A percentile compares a stretch with the other conserved stretches of the same genome.
These are phyloP conservation scores for Vigna angularis DNA, from an alignment of 306 rosid species.

Conservation along the genomic window DNA sequence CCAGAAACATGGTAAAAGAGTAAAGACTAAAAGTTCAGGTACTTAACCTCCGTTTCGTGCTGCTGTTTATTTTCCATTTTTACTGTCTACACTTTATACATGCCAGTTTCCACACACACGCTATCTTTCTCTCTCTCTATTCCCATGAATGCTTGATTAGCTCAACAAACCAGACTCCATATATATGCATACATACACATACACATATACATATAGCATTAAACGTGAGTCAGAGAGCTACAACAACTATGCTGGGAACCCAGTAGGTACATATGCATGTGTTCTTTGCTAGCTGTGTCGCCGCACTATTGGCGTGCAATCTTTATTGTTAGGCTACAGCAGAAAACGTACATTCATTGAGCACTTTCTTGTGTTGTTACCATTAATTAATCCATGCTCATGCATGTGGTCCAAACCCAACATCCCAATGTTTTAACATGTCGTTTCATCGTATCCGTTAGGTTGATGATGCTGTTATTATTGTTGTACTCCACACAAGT, in stretches of 20 bases:
- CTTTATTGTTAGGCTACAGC: slow-evolving; percentile 34
- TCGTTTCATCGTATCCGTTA: not conserved
- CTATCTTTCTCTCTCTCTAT: slow-evolving; percentile 6
- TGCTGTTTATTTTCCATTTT: slow-evolving; percentile 8
- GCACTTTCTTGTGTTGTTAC: slow-evolving; percentile 26
- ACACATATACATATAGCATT: not conserved
- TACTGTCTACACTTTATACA: slow-evolving; percentile 9
- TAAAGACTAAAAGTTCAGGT: slow-evolving; percentile 24
- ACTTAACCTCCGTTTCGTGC: slow-evolving; percentile 7
- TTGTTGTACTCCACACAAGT: not conserved
- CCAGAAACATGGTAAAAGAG: slow-evolving; percentile 29
- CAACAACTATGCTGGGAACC: slow-evolving; percentile 29
- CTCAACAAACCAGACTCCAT: slow-evolving; percentile 10
- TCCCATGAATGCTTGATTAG: slow-evolving; percentile 1
- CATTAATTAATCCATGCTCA: slow-evolving; percentile 13
- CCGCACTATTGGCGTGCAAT: slow-evolving; percentile 41
- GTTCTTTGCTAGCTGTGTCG: slow-evolving; percentile 32
- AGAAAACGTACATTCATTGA: slow-evolving; percentile 38
- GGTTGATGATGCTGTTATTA: not conserved
- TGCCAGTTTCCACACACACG: not conserved
- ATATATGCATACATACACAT: too few species aligned
- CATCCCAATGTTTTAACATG: slow-evolving; percentile 5
- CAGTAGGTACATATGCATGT: slow-evolving; percentile 29
- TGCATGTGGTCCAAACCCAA: slow-evolving; percentile 33
- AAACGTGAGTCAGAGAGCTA: slow-evolving; percentile 35